These are phyloP conservation scores for Pulveroboletus sp. DNA, from an alignment of 768 basidiomycete species.

Conservation along the genomic window DNA sequence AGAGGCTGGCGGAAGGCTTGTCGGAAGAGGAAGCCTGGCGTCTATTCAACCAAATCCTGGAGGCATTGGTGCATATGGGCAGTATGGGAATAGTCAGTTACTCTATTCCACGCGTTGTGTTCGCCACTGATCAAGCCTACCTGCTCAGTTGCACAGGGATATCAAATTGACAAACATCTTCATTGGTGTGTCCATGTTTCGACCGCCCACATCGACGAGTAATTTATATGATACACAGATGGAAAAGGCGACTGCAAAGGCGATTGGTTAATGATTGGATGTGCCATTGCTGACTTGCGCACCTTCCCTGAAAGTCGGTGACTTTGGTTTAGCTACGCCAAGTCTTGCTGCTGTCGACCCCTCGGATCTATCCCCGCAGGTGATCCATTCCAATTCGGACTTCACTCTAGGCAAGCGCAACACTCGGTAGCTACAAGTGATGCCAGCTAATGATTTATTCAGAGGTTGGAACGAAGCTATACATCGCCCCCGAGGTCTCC, in stretches of 20 bases:
- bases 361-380: slow-evolving; percentile 54
- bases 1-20: slow-evolving; percentile 79
- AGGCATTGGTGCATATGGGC: slow-evolving; percentile 89
- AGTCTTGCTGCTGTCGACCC: slow-evolving; percentile 78
- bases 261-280: slow-evolving; percentile 16
- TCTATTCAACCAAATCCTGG: slow-evolving; percentile 84
- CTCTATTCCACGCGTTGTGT: not conserved
- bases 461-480: slow-evolving; percentile 90
- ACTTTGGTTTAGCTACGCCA: slow-evolving; percentile 89
- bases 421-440: not conserved
- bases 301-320: slow-evolving; percentile 59
- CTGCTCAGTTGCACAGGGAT: slow-evolving; percentile 74
- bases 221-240: slow-evolving; percentile 41
- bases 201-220: not conserved
- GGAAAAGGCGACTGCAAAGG: slow-evolving; percentile 84
- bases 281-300: not conserved
- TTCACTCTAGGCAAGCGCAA: slow-evolving; percentile 64
- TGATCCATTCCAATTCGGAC: slow-evolving; percentile 51
- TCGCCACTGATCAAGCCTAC: slow-evolving; percentile 23
- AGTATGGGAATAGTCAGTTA: slow-evolving; percentile 74
- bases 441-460: slow-evolving; percentile 1
- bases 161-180: slow-evolving; percentile 95
- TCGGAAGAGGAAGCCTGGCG: slow-evolving; percentile 87
- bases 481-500: slow-evolving; percentile 91
- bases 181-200: slow-evolving; percentile 57